phyloP scores from a whole-genome alignment of 176 grass and related monocot species.

The Aegilops sharonensis region DNA sequence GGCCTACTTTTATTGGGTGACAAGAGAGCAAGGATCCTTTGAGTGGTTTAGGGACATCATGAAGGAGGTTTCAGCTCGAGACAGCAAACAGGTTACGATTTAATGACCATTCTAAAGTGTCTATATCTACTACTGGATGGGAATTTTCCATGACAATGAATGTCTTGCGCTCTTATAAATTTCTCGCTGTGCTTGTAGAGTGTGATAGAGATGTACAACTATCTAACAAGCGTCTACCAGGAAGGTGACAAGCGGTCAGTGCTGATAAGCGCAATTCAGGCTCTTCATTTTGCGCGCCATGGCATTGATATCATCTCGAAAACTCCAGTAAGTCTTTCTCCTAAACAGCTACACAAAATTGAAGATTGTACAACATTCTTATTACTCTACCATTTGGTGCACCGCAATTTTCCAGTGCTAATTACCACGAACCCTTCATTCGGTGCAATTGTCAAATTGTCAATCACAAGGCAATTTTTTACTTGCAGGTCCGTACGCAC shows the following conservation, averaged over 20 bases:
- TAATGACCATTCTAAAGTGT: neutral
- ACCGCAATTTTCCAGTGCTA: neutral
- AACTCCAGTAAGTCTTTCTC: slow-evolving; percentile 43
- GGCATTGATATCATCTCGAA: slow-evolving; percentile 71
- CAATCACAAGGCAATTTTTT: neutral
- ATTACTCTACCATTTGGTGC: neutral
- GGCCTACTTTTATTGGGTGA: slow-evolving; percentile 80
- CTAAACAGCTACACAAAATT: neutral
- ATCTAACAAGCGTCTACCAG: slow-evolving; percentile 59
- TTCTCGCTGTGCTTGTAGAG: slow-evolving; percentile 22
- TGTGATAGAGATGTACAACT: slow-evolving; percentile 82
- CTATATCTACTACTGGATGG: neutral
- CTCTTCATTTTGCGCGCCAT: slow-evolving; percentile 69
- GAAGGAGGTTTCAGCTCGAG: slow-evolving; percentile 58
- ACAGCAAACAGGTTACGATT: slow-evolving; percentile 47
- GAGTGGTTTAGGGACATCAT: slow-evolving; percentile 83
- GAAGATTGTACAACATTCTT: neutral
- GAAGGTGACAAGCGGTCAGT: slow-evolving; percentile 72
- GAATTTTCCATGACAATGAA: neutral
- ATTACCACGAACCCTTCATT: neutral
- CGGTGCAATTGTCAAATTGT: neutral
- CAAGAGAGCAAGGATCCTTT: slow-evolving; percentile 74
- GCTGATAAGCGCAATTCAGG: slow-evolving; percentile 63
- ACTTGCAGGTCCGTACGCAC: slow-evolving; percentile 52
- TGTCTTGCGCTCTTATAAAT: neutral